Evolutionary conservation across 106 monocot genomes (phyloP), one percentile per base, ranked within the genome.

Genomic region (Vanilla planifolia): DNA sequence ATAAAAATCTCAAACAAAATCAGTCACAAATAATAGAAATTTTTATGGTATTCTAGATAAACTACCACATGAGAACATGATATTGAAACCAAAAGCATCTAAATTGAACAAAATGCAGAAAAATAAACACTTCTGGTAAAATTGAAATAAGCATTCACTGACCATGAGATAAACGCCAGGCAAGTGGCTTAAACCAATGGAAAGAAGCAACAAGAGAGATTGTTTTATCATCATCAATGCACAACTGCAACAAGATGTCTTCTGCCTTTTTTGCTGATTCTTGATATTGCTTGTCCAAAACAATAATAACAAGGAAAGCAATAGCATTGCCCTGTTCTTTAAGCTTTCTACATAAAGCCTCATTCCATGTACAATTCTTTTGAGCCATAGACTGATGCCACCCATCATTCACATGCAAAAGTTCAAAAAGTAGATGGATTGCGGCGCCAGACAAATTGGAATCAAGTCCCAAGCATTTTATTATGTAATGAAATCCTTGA

Each of bases 151-250:
- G 19, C 36, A 10, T 17, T 16, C 9, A 37, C 55, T 59, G n/a
- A 69, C 69, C 69, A 48, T 60, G n/a, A 20, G 34, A 20, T 48
- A 69, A 60, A 22, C 69, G 48, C 6, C 40, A 37, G 39, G 60
- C 47, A n/a, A 69, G 60, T 17, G 69, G 69, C 27, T 37, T 60
- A 50, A 60, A 69, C 69, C 60, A 60, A 69, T 29, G 48, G 9
- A 15, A 55, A 27, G 69, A 34, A 69, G 69, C 69, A 25, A 48
- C 69, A 39, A 0, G 2, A 16, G 21, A 36, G 50, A 69, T 60
- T 35, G 25, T 48, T 36, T 48, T 37, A 37, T 69, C 69, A 27
- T 69, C 69, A 48, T 69, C 48, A 27, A 28, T 45, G 39, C 69
- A 69, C 47, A 69, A 60, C 20, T 60, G 57, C 3, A 24, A 60